Base-by-base conservation (phyloP, 2,329 filamentous ascomycete genomes). In the Aureobasidium sp. region DNA sequence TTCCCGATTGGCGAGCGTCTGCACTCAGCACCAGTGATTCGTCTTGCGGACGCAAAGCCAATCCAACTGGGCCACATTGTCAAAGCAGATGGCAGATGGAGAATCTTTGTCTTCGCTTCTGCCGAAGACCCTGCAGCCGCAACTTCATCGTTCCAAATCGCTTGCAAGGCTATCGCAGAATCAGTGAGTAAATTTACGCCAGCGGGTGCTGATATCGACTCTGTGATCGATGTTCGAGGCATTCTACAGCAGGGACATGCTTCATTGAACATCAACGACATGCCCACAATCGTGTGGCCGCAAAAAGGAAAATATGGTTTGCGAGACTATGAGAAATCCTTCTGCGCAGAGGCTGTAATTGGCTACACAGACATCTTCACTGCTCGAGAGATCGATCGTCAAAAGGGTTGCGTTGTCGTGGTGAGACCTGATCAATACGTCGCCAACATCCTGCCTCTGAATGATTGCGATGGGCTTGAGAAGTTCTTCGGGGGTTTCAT, bases 361-460 rank as follows among this genome's bases (percentile, higher is more conserved):
- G 67, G 67, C 3, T 63, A 77, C 73, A 69, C 69, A 3, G 71
- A 78, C 61, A 75, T 78, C 26, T 82, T 88, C 67, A 74, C 80
- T 62, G 78, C 78, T 3, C 87, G 85, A 63, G 87, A 85, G 0
- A 76, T 90, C 1, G 78, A 84, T 65, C 70, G 66, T 20, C 74
- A 80, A 59, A 72, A 73, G 24, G 87, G 87, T 0, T 84, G 82
- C 64, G 73, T 85, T 4, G 80, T 88, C 0, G 74, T 86, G 1
- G 75, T 86, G 1, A 73, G 88, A 53, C 88, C 87, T 2, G 88
- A 90, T 75, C 85, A 87, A 69, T 86, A 90, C 71, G 81, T 89
- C 43, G 69, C 67, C 63, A 70, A 67, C 59, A 68, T 74, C 9
- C 52, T 71, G 57, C 71, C 71, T 12, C 52, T 74, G 32, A 64